Conservation (phyloP, 768 basidiomycete species). For the Leucocoprinus sp. region DNA sequence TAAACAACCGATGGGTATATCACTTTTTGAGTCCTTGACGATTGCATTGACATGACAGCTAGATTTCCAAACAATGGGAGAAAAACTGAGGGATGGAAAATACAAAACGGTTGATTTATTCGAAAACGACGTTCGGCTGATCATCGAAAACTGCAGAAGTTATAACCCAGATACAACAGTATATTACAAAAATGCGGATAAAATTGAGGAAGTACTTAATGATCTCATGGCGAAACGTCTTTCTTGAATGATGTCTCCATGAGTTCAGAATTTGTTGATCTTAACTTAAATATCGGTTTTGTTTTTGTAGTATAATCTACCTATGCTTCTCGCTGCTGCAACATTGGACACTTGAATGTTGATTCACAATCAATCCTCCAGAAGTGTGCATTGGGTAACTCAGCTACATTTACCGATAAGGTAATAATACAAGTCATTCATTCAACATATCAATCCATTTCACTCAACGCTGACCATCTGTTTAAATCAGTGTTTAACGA, state of each 20-base stretch:
- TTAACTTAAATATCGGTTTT: too few species aligned
- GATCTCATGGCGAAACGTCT: conserved; percentile 25
- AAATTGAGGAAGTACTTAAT: conserved; percentile 72
- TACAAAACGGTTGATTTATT: conserved; percentile 73
- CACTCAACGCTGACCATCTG: conserved; percentile 46
- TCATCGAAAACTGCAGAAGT: conserved; percentile 82
- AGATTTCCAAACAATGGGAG: conserved; percentile 86
- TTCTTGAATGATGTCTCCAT: conserved; percentile 5
- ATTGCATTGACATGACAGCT: neutral
- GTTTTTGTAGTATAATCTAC: neutral
- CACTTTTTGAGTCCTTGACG: neutral
- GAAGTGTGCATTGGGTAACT: too few species aligned
- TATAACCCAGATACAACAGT: conserved; percentile 81
- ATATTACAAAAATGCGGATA: conserved; percentile 80
- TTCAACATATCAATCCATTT: neutral
- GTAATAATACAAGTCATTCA: neutral
- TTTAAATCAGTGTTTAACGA: conserved; percentile 8
- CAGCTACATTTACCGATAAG: too few species aligned
- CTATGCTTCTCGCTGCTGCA: too few species aligned
- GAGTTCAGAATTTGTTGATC: too few species aligned
- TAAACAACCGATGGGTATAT: conserved; percentile 86
- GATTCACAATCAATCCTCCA: too few species aligned
- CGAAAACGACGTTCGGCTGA: conserved; percentile 68
- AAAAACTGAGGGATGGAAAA: conserved; percentile 83
- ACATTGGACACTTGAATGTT: too few species aligned